Conservation (phyloP, 1,139 yeast genomes). For the Pneumocystis carinii region DNA sequence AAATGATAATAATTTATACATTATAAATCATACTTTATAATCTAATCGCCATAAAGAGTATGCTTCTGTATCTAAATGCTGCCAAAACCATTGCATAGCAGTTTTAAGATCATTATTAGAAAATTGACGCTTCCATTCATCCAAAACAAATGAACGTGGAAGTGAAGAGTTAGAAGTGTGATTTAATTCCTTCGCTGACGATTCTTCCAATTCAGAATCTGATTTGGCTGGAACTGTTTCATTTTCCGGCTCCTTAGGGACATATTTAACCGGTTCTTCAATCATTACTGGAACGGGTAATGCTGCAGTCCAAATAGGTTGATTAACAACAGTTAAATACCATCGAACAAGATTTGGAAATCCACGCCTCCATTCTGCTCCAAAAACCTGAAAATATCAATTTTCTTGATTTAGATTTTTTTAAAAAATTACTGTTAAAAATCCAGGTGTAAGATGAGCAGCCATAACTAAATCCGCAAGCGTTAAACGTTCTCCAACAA, state of each 20-base stretch:
- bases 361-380: conserved; percentile 56
- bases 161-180: conserved; percentile 87
- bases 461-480: conserved; percentile 69
- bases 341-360: conserved; percentile 74
- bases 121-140: conserved; percentile 94
- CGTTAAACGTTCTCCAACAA: conserved; percentile 81
- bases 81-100: conserved; percentile 98
- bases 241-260: conserved; percentile 60
- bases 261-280: conserved; percentile 31
- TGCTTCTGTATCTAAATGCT: conserved; percentile 57
- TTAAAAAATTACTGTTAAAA: conserved; percentile 24
- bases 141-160: conserved; percentile 48
- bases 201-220: conserved; percentile 25
- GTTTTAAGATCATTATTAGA: conserved; percentile 90
- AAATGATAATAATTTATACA: background rate
- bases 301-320: conserved; percentile 39
- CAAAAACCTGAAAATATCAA: conserved; percentile 35
- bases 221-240: conserved; percentile 17
- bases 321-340: conserved; percentile 57
- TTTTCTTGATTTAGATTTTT: background rate
- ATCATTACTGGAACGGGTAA: conserved; percentile 18
- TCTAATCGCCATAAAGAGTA: conserved; percentile 93
- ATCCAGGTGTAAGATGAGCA: conserved; percentile 46
- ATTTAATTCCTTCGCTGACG: conserved; percentile 42
- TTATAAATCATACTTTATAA: conserved; percentile 36